Evolutionary conservation across 352 stramenopile genomes (phyloP).

Genomic region (Pythium volutum): DNA sequence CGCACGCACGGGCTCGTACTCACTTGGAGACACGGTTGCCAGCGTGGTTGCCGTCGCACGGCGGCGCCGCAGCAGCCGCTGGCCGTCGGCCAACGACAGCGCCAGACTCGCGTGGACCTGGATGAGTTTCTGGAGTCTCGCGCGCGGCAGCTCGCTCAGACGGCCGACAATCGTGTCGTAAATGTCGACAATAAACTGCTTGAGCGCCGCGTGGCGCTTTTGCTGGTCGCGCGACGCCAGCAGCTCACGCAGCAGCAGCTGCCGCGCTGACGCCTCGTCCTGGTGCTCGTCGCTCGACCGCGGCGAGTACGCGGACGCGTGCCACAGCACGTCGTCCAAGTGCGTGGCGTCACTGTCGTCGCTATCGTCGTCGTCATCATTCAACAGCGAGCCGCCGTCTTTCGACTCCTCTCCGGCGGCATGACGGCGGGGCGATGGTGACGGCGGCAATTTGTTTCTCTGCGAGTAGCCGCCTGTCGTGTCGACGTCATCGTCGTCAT

Average conservation of each 20-base stretch:
- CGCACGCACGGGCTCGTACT: slow-evolving; percentile 13
- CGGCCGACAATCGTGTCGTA: slow-evolving; percentile 64
- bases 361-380: slow-evolving; percentile 4
- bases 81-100: slow-evolving; percentile 48
- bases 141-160: slow-evolving; percentile 33
- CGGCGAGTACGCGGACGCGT: slow-evolving; percentile 14
- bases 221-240: slow-evolving; percentile 43
- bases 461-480: background rate
- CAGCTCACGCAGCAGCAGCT: slow-evolving; percentile 25
- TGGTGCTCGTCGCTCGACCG: slow-evolving; percentile 31
- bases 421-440: background rate
- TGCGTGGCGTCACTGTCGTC: slow-evolving; percentile 16
- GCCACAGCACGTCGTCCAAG: slow-evolving; percentile 29
- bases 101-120: slow-evolving; percentile 37
- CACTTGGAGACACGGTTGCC: slow-evolving; percentile 14
- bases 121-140: slow-evolving; percentile 28
- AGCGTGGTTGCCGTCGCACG: background rate
- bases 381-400: background rate
- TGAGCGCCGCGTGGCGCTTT: slow-evolving; percentile 45
- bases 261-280: slow-evolving; percentile 13
- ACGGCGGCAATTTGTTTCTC: too few species aligned
- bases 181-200: slow-evolving; percentile 68
- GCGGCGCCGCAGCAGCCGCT: slow-evolving; percentile 11
- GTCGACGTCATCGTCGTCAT: background rate
- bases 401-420: background rate